phyloP scores from a whole-genome alignment of 1,139 yeast species.

The Suhomyces choctaworum region DNA sequence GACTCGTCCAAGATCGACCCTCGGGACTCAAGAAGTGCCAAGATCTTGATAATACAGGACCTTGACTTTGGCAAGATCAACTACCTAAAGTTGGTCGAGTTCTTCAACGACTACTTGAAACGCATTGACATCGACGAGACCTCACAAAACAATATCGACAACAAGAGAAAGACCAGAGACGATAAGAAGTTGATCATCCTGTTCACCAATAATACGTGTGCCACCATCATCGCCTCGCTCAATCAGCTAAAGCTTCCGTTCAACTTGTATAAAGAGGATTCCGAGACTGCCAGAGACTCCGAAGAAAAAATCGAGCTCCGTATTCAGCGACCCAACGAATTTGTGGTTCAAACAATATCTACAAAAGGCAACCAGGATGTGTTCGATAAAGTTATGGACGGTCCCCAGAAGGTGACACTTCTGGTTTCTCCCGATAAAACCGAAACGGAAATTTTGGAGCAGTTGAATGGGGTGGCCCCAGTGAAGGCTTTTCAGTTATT shows the following conservation, averaged over 20 bases:
- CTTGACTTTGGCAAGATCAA: constrained; percentile 45
- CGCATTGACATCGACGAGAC: constrained; percentile 37
- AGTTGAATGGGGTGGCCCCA: constrained; percentile 24
- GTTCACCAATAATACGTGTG: constrained; percentile 53
- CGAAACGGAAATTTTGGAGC: constrained; percentile 29
- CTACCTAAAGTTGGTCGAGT: constrained; percentile 42
- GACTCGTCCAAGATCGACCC: constrained; percentile 52
- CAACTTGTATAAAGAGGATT: constrained; percentile 27
- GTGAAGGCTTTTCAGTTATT: constrained; percentile 33
- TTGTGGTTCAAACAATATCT: constrained; percentile 44
- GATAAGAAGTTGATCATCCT: constrained; percentile 48
- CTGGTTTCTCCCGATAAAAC: constrained; percentile 26
- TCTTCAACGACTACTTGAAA: constrained; percentile 43
- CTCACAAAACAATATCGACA: constrained; percentile 31
- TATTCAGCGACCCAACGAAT: constrained; percentile 62
- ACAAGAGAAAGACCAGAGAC: constrained; percentile 36
- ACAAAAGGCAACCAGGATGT: constrained; percentile 19
- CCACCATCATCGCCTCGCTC: constrained; percentile 57
- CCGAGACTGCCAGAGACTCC: constrained; percentile 15
- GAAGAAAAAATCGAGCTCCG: constrained; percentile 22
- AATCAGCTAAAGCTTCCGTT: constrained; percentile 37
- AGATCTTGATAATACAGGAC: constrained; percentile 49
- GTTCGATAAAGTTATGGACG: constrained; percentile 32
- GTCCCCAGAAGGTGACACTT: constrained; percentile 38
- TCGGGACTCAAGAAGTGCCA: constrained; percentile 50